Base-by-base conservation (phyloP, 805 yeast species). In the Hanseniaspora taiwanica region DNA sequence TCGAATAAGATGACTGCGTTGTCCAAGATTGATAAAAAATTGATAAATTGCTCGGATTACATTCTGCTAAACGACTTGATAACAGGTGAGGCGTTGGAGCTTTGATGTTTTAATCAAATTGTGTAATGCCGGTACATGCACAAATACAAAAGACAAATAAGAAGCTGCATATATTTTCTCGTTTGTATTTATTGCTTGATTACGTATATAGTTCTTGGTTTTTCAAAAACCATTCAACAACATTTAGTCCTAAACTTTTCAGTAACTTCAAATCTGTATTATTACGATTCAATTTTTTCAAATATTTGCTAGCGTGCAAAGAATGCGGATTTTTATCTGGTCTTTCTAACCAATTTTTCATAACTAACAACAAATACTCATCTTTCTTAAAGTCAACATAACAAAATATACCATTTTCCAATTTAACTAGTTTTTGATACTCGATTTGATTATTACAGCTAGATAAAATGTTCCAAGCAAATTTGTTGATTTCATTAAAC, bases 281-380 rank as follows among this genome's bases (percentile, higher is more conserved):
- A 16, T 29, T 10, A n/a, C 10, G 8, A n/a, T 29, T n/a, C 18
- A 29, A 4, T 29, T n/a, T n/a, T n/a, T n/a, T n/a, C n/a, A n/a
- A n/a, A n/a, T n/a, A n/a, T n/a, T n/a, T n/a, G n/a, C n/a, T n/a
- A n/a, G n/a, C n/a, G n/a, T n/a, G n/a, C n/a, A n/a, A n/a, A n/a
- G n/a, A n/a, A n/a, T n/a, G n/a, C n/a, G n/a, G n/a, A n/a, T n/a
- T n/a, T n/a, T n/a, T n/a, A n/a, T n/a, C n/a, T n/a, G n/a, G n/a
- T n/a, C n/a, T n/a, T n/a, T n/a, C n/a, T n/a, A 50, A 55, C 63
- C 63, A 58, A 40, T 58, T 58, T 27, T 50, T 52, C 8, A 57
- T 44, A 16, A 57, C 38, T 19, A 8, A 57, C 34, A 2, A 48
- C 40, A 16, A 48, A 24, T 37, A 19, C 4, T 48, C 43, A 3